Conservation (phyloP, 2,329 filamentous ascomycete species). For the Bertia moriformis region DNA sequence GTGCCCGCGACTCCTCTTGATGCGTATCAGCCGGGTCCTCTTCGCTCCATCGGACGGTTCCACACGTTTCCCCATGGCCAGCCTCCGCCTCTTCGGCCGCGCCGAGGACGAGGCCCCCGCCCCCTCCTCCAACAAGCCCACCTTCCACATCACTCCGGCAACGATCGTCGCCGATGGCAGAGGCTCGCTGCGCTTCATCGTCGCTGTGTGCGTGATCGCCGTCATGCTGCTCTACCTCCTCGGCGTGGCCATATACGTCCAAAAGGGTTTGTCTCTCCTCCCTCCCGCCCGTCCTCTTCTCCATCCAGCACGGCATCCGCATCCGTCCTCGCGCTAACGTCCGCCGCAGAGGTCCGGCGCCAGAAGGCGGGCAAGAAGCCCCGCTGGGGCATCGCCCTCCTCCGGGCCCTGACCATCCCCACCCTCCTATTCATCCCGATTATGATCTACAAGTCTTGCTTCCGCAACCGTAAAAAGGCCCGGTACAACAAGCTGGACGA, state of each 20-base stretch:
- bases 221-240: too few species aligned
- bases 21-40: too few species aligned
- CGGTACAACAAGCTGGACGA: not conserved
- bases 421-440: constrained; percentile 3
- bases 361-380: constrained; percentile 5
- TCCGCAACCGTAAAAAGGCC: not conserved
- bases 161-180: too few species aligned
- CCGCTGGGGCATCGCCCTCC: constrained; percentile 5
- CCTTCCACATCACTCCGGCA: too few species aligned
- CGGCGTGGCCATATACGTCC: too few species aligned
- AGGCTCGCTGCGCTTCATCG: too few species aligned
- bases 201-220: too few species aligned
- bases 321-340: too few species aligned
- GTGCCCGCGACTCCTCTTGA: too few species aligned
- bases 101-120: not conserved
- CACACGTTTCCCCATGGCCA: not conserved
- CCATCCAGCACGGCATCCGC: not conserved
- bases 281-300: not conserved
- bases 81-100: not conserved
- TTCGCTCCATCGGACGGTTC: too few species aligned
- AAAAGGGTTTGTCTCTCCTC: not conserved
- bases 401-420: constrained; percentile 4
- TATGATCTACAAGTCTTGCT: not conserved
- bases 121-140: not conserved
- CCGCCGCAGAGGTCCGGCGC: constrained; percentile 1